Base-by-base conservation (phyloP, 106 monocot genomes). In the Alisma plantagoaquatica region DNA sequence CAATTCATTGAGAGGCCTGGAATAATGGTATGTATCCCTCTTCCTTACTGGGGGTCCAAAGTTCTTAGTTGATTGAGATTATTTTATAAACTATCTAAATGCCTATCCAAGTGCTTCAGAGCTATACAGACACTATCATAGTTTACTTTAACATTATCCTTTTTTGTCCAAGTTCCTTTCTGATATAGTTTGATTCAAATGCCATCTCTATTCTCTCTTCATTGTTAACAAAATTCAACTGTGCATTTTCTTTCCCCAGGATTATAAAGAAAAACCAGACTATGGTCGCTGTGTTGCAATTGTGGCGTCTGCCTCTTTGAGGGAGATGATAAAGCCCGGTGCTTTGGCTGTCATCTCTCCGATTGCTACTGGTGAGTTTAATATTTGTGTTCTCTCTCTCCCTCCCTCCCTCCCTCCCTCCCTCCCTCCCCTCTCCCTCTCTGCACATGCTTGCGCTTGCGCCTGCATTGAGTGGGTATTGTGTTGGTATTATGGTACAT, bases 1-100 rank as follows among this genome's bases (percentile, higher is more conserved):
- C 96, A 98, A 52, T 98, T 98, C 61, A 85, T 85, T 33, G 96
- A 98, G 73, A 84, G 96, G 42, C 96, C 96, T 21, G 96, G 96
- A 32, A 98, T 98, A 60, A 98, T 98, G 96, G 96, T 94, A 38
- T 57, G 81, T 70, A 56, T 56, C n/a, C 45, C 22, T 14, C 9
- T 31, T 11, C 30, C 23, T 52, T 23, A 26, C 7, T 33, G 11
- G 16, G 21, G 14, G 6, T 2, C n/a, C n/a, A n/a, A n/a, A n/a
- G n/a, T n/a, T n/a, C n/a, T n/a, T n/a, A n/a, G n/a, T n/a, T n/a
- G n/a, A n/a, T n/a, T n/a, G n/a, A n/a, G n/a, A n/a, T n/a, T n/a
- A n/a, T n/a, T n/a, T n/a, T n/a, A n/a, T n/a, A n/a, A n/a, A n/a
- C n/a, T n/a, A n/a, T n/a, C n/a, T n/a, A n/a, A n/a, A n/a, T n/a